phyloP scores from a whole-genome alignment of 106 monocot genomes.

The Phalaenopsis aphrodite region DNA sequence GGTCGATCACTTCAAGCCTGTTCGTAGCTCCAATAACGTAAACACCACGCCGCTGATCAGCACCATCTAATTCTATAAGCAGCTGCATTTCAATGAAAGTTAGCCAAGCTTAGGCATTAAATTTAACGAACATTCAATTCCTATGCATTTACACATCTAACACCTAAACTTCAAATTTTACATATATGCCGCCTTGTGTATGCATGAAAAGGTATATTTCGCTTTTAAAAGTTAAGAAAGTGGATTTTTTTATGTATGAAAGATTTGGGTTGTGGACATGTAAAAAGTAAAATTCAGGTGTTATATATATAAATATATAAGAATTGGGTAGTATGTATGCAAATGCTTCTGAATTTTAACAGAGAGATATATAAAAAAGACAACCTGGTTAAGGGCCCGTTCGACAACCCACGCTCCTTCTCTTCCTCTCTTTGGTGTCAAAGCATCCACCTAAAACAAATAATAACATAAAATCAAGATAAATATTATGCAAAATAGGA shows the following conservation, averaged over 20 bases:
- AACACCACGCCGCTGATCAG: conserved; percentile 72
- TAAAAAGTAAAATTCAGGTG: too few relatives aligned
- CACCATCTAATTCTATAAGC: conserved; percentile 88
- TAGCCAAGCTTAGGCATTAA: neutral
- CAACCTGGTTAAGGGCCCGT: conserved; percentile 74
- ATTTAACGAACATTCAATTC: too few relatives aligned
- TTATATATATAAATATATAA: too few relatives aligned
- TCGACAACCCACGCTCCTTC: conserved; percentile 82
- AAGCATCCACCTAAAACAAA: conserved; percentile 70
- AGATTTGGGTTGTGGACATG: too few relatives aligned
- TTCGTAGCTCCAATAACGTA: conserved; percentile 96
- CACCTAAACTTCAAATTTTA: too few relatives aligned
- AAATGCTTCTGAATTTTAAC: too few relatives aligned
- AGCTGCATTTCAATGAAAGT: conserved; percentile 33
- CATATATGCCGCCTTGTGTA: too few relatives aligned
- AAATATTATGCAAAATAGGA: neutral
- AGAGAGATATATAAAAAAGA: neutral
- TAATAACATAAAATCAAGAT: neutral
- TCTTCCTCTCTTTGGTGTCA: conserved; percentile 74
- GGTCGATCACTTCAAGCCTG: conserved; percentile 75
- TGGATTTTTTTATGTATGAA: too few relatives aligned
- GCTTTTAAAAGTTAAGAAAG: too few relatives aligned
- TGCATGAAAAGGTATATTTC: too few relatives aligned
- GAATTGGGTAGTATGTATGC: too few relatives aligned
- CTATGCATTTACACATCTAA: too few relatives aligned